Evolutionary conservation across 371 early-diverging fungal genomes (phyloP), one percentile per base, ranked within the genome.

Genomic region (Mucor ambiguus): DNA sequence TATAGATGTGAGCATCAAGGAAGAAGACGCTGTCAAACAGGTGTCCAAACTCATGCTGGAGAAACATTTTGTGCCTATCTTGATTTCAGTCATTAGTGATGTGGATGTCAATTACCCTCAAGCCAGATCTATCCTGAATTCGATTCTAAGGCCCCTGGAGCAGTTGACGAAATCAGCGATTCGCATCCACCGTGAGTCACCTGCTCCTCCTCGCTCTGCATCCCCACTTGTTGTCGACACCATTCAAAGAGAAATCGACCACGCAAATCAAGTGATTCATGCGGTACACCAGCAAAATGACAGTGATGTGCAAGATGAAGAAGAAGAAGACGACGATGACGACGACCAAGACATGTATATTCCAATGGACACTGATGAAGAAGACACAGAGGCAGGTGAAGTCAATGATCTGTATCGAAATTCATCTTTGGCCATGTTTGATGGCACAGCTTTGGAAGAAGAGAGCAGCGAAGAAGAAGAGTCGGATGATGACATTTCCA

Each of bases 101-200:
- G 83, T 98, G 43, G 96, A 98, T 67, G 82, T 95, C 55, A 91
- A 93, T 70, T 93, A 95, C 71, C 96, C 98, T 2, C 81, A 87
- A 57, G 85, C 94, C 58, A 90, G 85, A 44, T 76, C 77, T 12
- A 82, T 97, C n/a, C 85, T 94, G 11, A 88, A 81, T 37, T 73
- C 90, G 0, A 77, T 97, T 54, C 71, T 97, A 55, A 91, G 92
- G 58, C 96, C 97, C 2, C 76, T 97, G 64, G 97, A 97, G 68
- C 84, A 84, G 43, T 75, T 98, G 62, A 89, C 96, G 29, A 93
- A 95, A 72, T 69, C 91, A 5, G 62, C 65, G 4, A 61, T 59
- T 14, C 64, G 62, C 14, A 59, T 71, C 30, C 60, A 70, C 20
- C 58, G 61, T 26, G 32, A 28, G 37, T 37, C 37, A 5, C 37